These are phyloP conservation scores for Fusarium robinianum DNA, from an alignment of 2,329 filamentous ascomycete genomes.

Conservation along the genomic window DNA sequence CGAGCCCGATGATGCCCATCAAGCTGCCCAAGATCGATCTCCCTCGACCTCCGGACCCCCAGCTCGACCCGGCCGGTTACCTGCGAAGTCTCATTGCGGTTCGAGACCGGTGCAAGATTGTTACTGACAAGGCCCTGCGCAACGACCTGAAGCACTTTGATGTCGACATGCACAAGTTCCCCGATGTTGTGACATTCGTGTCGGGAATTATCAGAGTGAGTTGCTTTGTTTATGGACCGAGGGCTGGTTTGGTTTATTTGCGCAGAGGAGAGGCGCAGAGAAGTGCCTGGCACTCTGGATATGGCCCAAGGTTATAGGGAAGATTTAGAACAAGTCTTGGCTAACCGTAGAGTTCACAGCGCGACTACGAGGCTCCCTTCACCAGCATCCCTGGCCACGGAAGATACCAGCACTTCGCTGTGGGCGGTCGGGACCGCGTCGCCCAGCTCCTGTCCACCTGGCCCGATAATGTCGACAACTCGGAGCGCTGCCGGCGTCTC, in stretches of 20 bases:
- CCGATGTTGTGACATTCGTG: slow-evolving; percentile 82
- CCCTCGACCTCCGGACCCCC: slow-evolving; percentile 83
- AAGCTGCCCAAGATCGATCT: slow-evolving; percentile 77
- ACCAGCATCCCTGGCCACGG: slow-evolving; percentile 80
- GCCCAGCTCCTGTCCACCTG: slow-evolving; percentile 72
- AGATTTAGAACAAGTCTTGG: too few relatives aligned
- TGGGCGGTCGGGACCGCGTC: slow-evolving; percentile 76
- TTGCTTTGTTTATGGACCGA: slow-evolving; percentile 34
- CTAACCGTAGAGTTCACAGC: slow-evolving; percentile 40
- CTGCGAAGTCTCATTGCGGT: slow-evolving; percentile 88
- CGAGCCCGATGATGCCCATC: slow-evolving; percentile 56
- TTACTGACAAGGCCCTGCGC: slow-evolving; percentile 75
- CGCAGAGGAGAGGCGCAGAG: too few relatives aligned
- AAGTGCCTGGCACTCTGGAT: too few relatives aligned
- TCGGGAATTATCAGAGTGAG: slow-evolving; percentile 96
- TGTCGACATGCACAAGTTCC: slow-evolving; percentile 83
- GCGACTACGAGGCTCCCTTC: slow-evolving; percentile 61
- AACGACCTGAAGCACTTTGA: slow-evolving; percentile 85
- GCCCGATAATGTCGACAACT: slow-evolving; percentile 69
- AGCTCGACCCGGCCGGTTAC: slow-evolving; percentile 86
- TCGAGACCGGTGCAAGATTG: slow-evolving; percentile 73
- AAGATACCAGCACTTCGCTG: slow-evolving; percentile 81
- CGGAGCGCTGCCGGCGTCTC: slow-evolving; percentile 71
- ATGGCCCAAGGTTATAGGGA: too few relatives aligned
- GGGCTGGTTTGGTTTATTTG: neutral